Evolutionary conservation across 176 grass and related monocot genomes (phyloP), one percentile per base, ranked within the genome.

Genomic region (Aegilops speltoides): DNA sequence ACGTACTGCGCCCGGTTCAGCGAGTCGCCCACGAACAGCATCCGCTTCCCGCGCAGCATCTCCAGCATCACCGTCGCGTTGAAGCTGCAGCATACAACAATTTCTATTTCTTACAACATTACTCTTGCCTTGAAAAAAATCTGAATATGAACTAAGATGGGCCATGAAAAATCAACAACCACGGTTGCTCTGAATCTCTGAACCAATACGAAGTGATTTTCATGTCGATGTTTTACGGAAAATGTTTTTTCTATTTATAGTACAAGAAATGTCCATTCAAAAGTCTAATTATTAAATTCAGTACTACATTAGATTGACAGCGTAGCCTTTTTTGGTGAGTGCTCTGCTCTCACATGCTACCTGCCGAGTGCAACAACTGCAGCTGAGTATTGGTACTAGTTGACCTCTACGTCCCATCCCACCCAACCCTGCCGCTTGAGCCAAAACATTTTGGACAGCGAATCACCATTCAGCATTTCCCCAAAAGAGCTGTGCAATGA

Each of bases 1-100:
- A 91, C 65, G 70, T 89, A 94, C 87, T 94, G 92, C 34, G 84
- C 92, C 1, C 92, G 89, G 82, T 91, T 87, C 77, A 94, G 82
- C 72, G 89, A 75, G 78, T 94, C 92, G 1, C 92, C 92, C 15
- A 91, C 89, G 76, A 94, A 94, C 81, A 91, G 84, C 92, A 94
- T 91, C 50, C 92, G 84, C 81, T 94, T 94, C 20, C 92, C 89
- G 0, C 92, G 89, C 9, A 94, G 87, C 92, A 87, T 89, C 85
- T 94, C 92, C 71, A 94, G 89, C 87, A 91, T 87, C 68, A 85
- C 23, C 6, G 92, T 91, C 64, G 92, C 89, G 78, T 94, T 94
- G 84, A 94, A 91, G 65, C 92, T 92, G 84, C 83, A 64, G 12
- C 41, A 0, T 23, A 17, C 11, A 46, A 16, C 32, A 2, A 11